Evolutionary conservation across 148 eudicot genomes (phyloP).

Genomic region (Vaccinium corymbosum): DNA sequence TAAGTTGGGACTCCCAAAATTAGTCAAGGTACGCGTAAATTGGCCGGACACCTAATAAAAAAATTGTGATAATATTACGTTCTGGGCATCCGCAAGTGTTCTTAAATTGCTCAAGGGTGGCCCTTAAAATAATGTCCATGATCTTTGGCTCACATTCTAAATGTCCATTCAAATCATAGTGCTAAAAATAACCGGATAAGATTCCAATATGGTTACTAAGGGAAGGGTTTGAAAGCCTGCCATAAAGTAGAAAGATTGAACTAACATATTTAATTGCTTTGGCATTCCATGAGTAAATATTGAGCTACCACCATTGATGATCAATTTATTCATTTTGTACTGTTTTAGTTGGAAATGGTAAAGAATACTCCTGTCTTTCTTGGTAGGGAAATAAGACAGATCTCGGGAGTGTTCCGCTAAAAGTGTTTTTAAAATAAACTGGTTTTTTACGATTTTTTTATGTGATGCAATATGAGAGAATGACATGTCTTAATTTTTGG

Average conservation of each 20-base stretch:
- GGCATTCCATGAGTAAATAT: not conserved
- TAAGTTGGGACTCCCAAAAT: no score
- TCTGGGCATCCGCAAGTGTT: no score
- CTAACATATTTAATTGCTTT: not conserved
- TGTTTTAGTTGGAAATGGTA: not conserved
- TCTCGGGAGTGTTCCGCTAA: no score
- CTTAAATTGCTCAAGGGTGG: not conserved
- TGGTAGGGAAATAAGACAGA: not conserved
- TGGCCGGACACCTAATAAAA: no score
- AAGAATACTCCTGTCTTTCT: not conserved
- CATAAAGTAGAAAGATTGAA: not conserved
- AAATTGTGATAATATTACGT: no score
- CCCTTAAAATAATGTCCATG: not conserved
- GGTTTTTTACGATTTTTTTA: no score
- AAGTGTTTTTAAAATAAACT: no score
- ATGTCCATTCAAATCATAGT: no score
- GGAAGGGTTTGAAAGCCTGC: not conserved
- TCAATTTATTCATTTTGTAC: not conserved
- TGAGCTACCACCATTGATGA: not conserved
- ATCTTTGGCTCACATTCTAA: no score
- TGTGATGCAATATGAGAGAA: no score
- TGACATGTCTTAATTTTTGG: no score
- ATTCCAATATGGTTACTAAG: not conserved
- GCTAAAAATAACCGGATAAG: not conserved
- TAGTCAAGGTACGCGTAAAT: no score